Evolutionary conservation across 2,329 filamentous ascomycete genomes (phyloP), one percentile per base, ranked within the genome.

Genomic region (Fusarium palustre): DNA sequence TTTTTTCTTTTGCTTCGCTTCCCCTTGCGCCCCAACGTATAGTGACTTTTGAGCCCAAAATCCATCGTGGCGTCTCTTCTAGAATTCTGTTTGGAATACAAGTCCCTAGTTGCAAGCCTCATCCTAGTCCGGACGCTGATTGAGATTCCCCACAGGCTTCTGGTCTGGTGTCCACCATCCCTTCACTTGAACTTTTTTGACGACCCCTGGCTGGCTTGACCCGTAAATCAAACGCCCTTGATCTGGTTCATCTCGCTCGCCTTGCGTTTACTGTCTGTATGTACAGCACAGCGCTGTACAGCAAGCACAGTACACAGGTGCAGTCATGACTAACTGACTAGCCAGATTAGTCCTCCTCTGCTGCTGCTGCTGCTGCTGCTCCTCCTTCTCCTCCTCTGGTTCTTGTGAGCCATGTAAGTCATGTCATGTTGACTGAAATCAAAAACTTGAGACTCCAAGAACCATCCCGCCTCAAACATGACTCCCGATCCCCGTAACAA

Each of bases 61-160:
- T 34, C 43, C 59, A 62, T 68, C 55, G 55, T 70, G 58, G 69
- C 66, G 50, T 33, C 69, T 71, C 64, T 75, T 75, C 73, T 75
- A 75, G 73, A 75, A 75, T 72, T 61, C 61, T 33, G 62, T 59
- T 47, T 75, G 66, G 73, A 75, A 75, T 64, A 66, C 69, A 69
- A 59, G 64, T 47, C 69, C 66, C 72, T 58, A 61, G 65, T 20
- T 50, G 38, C 62, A 65, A 60, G 71, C 66, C 60, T 58, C 59
- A 66, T 60, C 67, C 65, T 62, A 60, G 70, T 55, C 28, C 31
- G 53, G 49, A 60, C 56, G 70, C 60, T 59, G 57, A 64, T 69
- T 62, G 60, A 63, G 34, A 69, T 58, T 69, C 72, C 68, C 70
- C 70, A 74, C 72, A 73, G 55, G 66, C 43, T 64, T 48, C 28